Conservation (phyloP, 202 grass and related monocot genomes). For the Alloteropsis angusta region DNA sequence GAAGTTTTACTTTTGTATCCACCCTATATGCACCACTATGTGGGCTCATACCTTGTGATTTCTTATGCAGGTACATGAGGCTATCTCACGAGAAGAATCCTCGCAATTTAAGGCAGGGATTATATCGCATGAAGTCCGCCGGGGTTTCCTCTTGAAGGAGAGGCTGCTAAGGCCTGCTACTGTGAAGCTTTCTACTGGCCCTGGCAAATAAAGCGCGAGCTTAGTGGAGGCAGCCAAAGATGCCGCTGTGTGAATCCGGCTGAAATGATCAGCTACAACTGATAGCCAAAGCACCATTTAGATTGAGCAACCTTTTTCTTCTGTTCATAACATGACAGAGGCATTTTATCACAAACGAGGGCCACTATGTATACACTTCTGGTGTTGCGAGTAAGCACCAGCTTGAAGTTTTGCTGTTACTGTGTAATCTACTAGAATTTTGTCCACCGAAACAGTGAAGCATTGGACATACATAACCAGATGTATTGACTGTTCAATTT, state of each 20-base stretch:
- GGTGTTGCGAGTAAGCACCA: neutral
- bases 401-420: neutral
- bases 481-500: neutral
- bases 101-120: constrained; percentile 61
- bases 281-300: constrained; percentile 16
- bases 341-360: neutral
- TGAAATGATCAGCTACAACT: constrained; percentile 4
- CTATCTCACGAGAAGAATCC: constrained; percentile 71
- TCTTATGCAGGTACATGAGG: constrained; percentile 67
- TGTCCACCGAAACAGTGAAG: neutral
- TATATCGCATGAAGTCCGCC: constrained; percentile 49
- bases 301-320: constrained; percentile 19
- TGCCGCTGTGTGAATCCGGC: constrained; percentile 5
- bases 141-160: constrained; percentile 63
- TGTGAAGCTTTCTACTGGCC: constrained; percentile 71
- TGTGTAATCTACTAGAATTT: neutral
- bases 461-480: neutral
- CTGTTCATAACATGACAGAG: constrained; percentile 2
- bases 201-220: constrained; percentile 23
- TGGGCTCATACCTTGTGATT: neutral
- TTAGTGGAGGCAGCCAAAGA: constrained; percentile 26
- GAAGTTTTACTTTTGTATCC: neutral
- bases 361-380: neutral
- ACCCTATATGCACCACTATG: neutral
- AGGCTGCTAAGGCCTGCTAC: constrained; percentile 63